Evolutionary conservation across 106 monocot species (phyloP), one percentile per base, ranked within the genome.

Genomic region (Dendrobium nobile): DNA sequence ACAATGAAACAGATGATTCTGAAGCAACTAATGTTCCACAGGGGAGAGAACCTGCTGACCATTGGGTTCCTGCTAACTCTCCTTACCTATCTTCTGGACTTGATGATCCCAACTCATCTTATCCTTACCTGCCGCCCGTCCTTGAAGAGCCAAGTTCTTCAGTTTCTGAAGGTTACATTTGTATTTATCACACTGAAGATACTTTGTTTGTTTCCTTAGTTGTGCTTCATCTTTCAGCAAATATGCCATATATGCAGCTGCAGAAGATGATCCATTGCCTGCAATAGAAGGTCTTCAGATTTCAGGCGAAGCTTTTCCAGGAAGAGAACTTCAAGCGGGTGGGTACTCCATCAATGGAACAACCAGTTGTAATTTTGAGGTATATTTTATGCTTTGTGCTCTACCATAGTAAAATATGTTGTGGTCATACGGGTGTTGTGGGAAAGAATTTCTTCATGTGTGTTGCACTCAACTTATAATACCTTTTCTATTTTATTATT

Each of bases 311-410:
- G 88, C 99, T 80, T 93, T 88, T 86, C 99, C 99, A 61, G 99
- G 99, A 82, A 87, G 88, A 81, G 91, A 91, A 82, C 87, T 99
- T 75, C 88, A 85, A 87, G 95, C 95, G 75, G 82, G 88, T 79
- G 99, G 99, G 22, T 99, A 82, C 54, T 90, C 93, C 54, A 99
- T 89, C 18, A 90, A 95, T 90, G 99, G 99, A 73, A 99, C 99
- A 37, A 95, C 95, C 24, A 93, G 84, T 83, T 99, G 99, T 85
- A 91, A 99, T 82, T 99, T 99, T 91, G 91, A 93, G 91, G 98
- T 99, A 83, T 15, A 64, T 67, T 26, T 80, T 20, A 51, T 77
- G 47, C 9, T 4, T 54, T 13, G 28, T 26, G 51, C 24, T 20
- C 61, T 22, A 22, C 61, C n/a, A 22, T 61, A 8, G 61, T 61